phyloP scores from a whole-genome alignment of 2,329 filamentous ascomycete species.

The Emergomyces orientalis region DNA sequence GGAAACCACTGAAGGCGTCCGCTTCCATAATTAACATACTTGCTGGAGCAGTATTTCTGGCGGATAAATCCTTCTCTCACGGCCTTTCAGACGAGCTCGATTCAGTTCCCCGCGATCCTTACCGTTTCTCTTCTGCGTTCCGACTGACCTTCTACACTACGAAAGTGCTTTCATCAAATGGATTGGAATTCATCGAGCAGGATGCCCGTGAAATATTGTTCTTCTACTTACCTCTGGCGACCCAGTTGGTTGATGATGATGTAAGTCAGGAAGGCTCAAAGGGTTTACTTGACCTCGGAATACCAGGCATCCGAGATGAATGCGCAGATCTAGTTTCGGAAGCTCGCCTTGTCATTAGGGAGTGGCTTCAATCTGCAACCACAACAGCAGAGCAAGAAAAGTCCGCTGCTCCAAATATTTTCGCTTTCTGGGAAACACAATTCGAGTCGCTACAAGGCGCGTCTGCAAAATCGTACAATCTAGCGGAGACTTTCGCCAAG shows the following conservation, averaged over 20 bases:
- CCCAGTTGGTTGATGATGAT: conserved; percentile 52
- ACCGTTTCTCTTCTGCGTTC: conserved; percentile 62
- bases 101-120: conserved; percentile 50
- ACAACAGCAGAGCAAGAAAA: background rate
- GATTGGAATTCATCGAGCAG: conserved; percentile 25
- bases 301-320: conserved; percentile 43
- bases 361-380: conserved; percentile 29
- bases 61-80: conserved; percentile 31
- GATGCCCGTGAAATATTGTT: conserved; percentile 36
- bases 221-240: conserved; percentile 44
- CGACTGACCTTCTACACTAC: conserved; percentile 65
- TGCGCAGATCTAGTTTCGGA: conserved; percentile 45
- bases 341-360: conserved; percentile 40
- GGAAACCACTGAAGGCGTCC: conserved; percentile 41
- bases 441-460: conserved; percentile 25
- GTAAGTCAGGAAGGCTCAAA: conserved; percentile 48
- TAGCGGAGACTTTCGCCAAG: conserved; percentile 35
- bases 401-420: conserved; percentile 15
- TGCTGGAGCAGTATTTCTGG: conserved; percentile 59
- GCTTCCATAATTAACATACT: conserved; percentile 66
- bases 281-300: conserved; percentile 42
- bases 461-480: conserved; percentile 29
- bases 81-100: conserved; percentile 20
- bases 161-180: conserved; percentile 44
- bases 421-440: conserved; percentile 28